Base-by-base conservation (phyloP, 2,329 filamentous ascomycete species). In the Xylaria sp. region DNA sequence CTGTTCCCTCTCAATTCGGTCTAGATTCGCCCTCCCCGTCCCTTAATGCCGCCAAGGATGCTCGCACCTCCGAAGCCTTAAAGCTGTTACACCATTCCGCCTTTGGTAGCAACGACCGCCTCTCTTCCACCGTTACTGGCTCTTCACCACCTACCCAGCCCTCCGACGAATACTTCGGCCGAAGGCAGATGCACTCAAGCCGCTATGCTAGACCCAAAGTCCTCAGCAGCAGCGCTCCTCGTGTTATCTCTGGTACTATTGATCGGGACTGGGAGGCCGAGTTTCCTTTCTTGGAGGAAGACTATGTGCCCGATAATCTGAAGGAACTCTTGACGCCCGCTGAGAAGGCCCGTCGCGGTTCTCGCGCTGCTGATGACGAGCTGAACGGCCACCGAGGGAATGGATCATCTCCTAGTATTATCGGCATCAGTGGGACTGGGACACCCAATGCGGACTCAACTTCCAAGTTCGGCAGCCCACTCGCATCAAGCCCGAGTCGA, bases 1-100 rank as follows among this genome's bases (percentile, higher is more conserved):
- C 95, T 0, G 92, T 98, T 12, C 96, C 96, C 10, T 93, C 93
- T 60, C 93, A 95, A 74, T 97, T 98, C 75, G 93, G 93, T 15
- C 84, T 97, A 72, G 94, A 97, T 60, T 94, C 92, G 9, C 94
- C 94, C 5, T 91, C 93, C 2, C 88, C 91, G 1, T 94, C 93
- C 0, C 85, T 93, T 46, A 86, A 84, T 76, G 85, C 84, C 34
- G 89, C 84, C 65, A 88, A 88, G 72, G 88, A 90, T 58, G 81
- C 83, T 2, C 83, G 87, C 59, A 87, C 88, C 3, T 90, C 88
- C 2, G 88, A 90, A 73, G 87, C 89, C 7, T 81, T 91, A 30
- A 90, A 90, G 77, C 82, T 86, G 66, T 80, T 91, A 23, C 89
- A 90, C 76, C 87, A 84, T n/a, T 91, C 89, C 3, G 89, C 89